These are phyloP conservation scores for Gynostemma pentaphyllum DNA, from an alignment of 306 rosid species.

Conservation along the genomic window DNA sequence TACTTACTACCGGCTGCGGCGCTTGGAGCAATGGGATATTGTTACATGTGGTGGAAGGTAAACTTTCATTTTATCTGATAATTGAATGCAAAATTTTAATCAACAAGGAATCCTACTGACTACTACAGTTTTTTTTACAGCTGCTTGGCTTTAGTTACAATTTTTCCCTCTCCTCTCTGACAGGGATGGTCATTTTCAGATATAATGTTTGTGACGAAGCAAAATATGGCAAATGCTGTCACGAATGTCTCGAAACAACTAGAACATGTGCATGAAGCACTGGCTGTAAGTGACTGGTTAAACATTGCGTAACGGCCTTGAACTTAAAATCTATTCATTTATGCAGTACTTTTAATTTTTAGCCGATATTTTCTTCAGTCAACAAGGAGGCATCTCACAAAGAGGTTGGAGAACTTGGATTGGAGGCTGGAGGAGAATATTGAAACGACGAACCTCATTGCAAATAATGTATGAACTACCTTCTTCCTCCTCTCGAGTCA, in stretches of 20 bases:
- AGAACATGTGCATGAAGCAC: slow-evolving; percentile 57
- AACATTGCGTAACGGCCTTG: slow-evolving; percentile 1
- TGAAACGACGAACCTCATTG: slow-evolving; percentile 41
- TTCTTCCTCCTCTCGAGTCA: not conserved
- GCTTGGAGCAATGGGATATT: slow-evolving; percentile 71
- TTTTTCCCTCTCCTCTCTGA: not conserved
- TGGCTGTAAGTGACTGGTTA: slow-evolving; percentile 49
- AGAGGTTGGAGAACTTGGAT: slow-evolving; percentile 58
- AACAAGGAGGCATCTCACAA: slow-evolving; percentile 54
- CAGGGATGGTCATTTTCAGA: slow-evolving; percentile 74
- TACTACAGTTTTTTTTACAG: not conserved
- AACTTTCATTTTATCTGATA: not conserved
- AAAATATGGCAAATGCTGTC: slow-evolving; percentile 64
- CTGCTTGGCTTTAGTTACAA: not conserved
- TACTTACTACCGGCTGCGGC: slow-evolving; percentile 71
- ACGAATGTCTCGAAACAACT: slow-evolving; percentile 55
- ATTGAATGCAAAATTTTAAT: not conserved
- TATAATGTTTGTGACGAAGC: slow-evolving; percentile 75
- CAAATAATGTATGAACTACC: slow-evolving; percentile 42
- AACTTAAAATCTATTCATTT: slow-evolving; percentile 14
- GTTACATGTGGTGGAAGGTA: slow-evolving; percentile 83
- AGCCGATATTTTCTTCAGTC: slow-evolving; percentile 23
- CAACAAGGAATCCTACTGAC: not conserved
- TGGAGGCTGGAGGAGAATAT: slow-evolving; percentile 56
- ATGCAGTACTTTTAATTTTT: slow-evolving; percentile 4